These are phyloP conservation scores for Physcomitrium patens DNA, from an alignment of 225 moss, liverwort and hornwort genomes.

Conservation along the genomic window DNA sequence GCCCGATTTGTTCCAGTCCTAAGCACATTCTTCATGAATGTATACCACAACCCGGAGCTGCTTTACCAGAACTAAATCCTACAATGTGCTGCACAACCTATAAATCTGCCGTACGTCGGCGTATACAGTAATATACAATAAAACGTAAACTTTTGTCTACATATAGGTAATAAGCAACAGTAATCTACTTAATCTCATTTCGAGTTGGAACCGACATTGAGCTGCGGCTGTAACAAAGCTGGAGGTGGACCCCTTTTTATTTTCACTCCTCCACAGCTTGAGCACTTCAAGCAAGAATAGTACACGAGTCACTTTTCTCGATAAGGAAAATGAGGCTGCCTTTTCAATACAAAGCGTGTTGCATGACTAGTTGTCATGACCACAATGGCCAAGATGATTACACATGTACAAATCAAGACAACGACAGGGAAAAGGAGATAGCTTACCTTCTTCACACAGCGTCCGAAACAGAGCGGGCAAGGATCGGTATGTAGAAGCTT, in stretches of 20 bases:
- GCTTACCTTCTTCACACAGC: constrained; percentile 78
- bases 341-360: not conserved
- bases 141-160: not conserved
- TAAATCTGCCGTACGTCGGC: constrained; percentile 42
- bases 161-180: not conserved
- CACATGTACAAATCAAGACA: not conserved
- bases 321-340: not conserved
- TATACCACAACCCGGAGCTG: not conserved
- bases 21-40: not conserved
- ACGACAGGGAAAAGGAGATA: not conserved
- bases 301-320: constrained; percentile 15
- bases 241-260: constrained; percentile 70
- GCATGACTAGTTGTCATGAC: not conserved
- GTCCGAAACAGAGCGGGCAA: constrained; percentile 88
- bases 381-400: not conserved
- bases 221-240: constrained; percentile 7
- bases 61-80: not conserved
- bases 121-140: constrained; percentile 42
- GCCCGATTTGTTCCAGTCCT: not conserved
- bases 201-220: constrained; percentile 21
- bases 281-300: constrained; percentile 58
- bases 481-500: constrained; percentile 70
- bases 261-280: constrained; percentile 74
- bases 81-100: constrained; percentile 23
- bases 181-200: constrained; percentile 23